Evolutionary conservation across 2,329 filamentous ascomycete species (phyloP).

Genomic region (Aspergillus flavus): DNA sequence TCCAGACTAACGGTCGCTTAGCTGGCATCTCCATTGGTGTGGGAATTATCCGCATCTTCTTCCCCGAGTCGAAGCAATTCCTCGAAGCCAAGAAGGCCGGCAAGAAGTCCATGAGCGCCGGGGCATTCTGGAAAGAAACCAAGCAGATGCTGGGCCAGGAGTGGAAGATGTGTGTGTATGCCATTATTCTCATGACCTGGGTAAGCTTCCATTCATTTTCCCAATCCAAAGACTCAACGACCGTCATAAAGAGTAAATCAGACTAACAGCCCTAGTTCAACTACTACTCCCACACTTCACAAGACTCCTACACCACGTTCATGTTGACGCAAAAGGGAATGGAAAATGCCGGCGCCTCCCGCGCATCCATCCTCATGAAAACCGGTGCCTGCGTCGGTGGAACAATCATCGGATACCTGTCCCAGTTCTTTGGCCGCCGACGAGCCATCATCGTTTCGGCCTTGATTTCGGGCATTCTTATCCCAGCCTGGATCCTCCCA

Average conservation of each 20-base stretch:
- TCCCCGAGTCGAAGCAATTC: slow-evolving; percentile 77
- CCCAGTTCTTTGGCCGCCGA: slow-evolving; percentile 74
- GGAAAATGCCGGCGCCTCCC: slow-evolving; percentile 63
- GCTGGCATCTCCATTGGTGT: slow-evolving; percentile 50
- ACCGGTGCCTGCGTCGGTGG: slow-evolving; percentile 69
- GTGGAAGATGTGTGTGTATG: slow-evolving; percentile 79
- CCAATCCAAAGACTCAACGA: too few relatives aligned
- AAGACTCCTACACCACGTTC: slow-evolving; percentile 82
- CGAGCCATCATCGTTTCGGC: slow-evolving; percentile 57
- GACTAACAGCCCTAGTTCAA: slow-evolving; percentile 51
- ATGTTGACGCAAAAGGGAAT: slow-evolving; percentile 74
- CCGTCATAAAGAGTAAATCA: neutral
- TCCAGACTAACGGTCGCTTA: neutral
- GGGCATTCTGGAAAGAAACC: slow-evolving; percentile 69
- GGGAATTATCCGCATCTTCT: slow-evolving; percentile 67
- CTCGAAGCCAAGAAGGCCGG: slow-evolving; percentile 66
- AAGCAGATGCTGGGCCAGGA: slow-evolving; percentile 68
- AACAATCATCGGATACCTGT: slow-evolving; percentile 63
- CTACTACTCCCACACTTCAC: slow-evolving; percentile 75
- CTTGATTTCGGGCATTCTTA: slow-evolving; percentile 67
- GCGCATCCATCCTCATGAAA: slow-evolving; percentile 82
- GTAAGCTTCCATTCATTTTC: slow-evolving; percentile 15
- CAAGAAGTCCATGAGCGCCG: slow-evolving; percentile 48
- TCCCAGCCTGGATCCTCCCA: slow-evolving; percentile 71
- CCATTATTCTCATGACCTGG: slow-evolving; percentile 76